A percentile compares a stretch with the other conserved stretches of the same genome.
Evolutionary conservation across 179 eudicot genomes (phyloP).

Genomic region (Monotropa hypopitys): DNA sequence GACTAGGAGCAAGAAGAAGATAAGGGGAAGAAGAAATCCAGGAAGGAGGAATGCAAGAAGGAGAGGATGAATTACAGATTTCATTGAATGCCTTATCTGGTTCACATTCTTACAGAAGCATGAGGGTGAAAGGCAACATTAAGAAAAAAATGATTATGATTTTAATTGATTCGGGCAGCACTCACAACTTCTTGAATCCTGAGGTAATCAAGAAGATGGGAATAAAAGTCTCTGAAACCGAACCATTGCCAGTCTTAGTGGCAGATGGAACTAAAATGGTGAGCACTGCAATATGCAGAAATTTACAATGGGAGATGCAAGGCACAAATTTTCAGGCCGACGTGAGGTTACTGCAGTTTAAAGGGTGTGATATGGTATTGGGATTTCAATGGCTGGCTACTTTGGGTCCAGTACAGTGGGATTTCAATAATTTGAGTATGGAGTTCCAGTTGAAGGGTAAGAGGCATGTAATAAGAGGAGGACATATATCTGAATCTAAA

Average conservation of each 20-base stretch:
- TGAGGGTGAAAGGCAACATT: background rate
- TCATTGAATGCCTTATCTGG: background rate
- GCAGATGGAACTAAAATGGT: background rate
- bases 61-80: background rate
- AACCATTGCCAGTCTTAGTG: background rate
- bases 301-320: background rate
- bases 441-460: background rate
- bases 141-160: background rate
- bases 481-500: background rate
- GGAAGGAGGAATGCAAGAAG: background rate
- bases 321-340: background rate
- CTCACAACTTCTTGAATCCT: background rate
- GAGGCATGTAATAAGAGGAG: no score
- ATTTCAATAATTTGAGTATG: background rate
- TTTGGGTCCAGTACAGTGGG: no score
- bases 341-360: background rate
- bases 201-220: background rate
- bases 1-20: background rate
- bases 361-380: background rate
- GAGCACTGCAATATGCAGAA: background rate
- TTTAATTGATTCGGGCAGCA: background rate
- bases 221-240: background rate
- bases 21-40: no score
- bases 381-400: no score
- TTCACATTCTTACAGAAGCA: background rate